Conservation (phyloP, 371 early-diverging fungal genomes). For the Mortierella sp. region DNA sequence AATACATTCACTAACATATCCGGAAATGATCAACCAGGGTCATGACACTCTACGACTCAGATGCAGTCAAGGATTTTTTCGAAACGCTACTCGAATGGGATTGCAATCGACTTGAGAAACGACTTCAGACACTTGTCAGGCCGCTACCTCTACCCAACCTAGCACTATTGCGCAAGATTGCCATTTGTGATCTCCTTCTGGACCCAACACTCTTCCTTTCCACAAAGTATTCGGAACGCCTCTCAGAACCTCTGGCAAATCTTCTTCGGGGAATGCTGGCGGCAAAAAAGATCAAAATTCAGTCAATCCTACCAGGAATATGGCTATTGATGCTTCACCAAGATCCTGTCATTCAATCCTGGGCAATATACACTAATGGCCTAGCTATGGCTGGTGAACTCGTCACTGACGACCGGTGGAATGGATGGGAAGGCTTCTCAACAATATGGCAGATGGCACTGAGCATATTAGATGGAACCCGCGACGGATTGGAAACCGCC, state of each 20-base stretch:
- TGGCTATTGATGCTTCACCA: slow-evolving; percentile 41
- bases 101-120: slow-evolving; percentile 16
- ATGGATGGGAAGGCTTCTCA: slow-evolving; percentile 41
- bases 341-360: slow-evolving; percentile 20
- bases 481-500: background rate
- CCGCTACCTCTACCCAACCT: slow-evolving; percentile 4
- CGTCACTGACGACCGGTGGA: slow-evolving; percentile 24
- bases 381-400: slow-evolving; percentile 17
- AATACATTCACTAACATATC: too few species aligned
- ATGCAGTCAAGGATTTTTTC: slow-evolving; percentile 27
- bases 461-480: slow-evolving; percentile 10
- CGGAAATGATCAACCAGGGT: slow-evolving; percentile 9
- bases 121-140: slow-evolving; percentile 6
- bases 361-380: slow-evolving; percentile 28
- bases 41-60: slow-evolving; percentile 11
- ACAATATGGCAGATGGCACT: slow-evolving; percentile 16
- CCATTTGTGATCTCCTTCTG: slow-evolving; percentile 34
- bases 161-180: slow-evolving; percentile 18
- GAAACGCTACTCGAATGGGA: slow-evolving; percentile 37
- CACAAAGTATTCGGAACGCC: slow-evolving; percentile 12
- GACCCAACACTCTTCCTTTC: slow-evolving; percentile 29
- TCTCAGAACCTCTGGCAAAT: slow-evolving; percentile 14
- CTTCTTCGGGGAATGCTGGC: slow-evolving; percentile 23
- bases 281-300: slow-evolving; percentile 26
- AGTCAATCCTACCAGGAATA: slow-evolving; percentile 35